These are phyloP conservation scores for Leccinum truebloodii DNA, from an alignment of 768 basidiomycete species.

Conservation along the genomic window DNA sequence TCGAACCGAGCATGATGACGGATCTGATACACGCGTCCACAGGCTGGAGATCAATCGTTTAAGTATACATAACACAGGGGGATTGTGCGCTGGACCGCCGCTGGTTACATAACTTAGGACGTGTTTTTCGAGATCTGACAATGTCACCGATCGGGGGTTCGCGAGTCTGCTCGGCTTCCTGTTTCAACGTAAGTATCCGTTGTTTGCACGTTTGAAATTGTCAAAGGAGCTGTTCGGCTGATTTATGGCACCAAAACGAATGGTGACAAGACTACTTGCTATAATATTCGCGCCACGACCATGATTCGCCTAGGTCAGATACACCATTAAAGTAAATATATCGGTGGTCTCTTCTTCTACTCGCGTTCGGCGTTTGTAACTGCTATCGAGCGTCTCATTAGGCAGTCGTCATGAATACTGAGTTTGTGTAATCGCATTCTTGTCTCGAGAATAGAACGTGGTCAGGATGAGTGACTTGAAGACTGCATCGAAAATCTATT, in stretches of 20 bases:
- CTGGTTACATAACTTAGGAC: not conserved
- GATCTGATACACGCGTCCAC: too few relatives aligned
- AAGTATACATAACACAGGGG: too few relatives aligned
- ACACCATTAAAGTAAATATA: not conserved
- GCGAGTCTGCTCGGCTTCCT: not conserved
- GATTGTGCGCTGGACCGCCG: too few relatives aligned
- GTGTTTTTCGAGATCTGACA: not conserved
- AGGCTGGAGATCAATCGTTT: too few relatives aligned
- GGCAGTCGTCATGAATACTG: not conserved
- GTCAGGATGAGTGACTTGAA: not conserved
- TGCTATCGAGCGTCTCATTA: not conserved
- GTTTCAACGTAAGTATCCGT: not conserved
- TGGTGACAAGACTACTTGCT: too few relatives aligned
- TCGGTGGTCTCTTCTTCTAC: not conserved
- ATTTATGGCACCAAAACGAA: too few relatives aligned
- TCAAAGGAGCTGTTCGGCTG: not conserved
- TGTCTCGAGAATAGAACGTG: not conserved
- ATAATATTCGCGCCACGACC: not conserved
- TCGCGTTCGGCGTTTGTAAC: not conserved
- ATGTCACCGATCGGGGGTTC: not conserved
- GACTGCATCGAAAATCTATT: not conserved
- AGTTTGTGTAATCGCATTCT: not conserved
- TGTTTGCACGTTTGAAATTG: not conserved
- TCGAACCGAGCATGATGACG: too few relatives aligned
- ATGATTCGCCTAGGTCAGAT: not conserved